Percentiles rank a stretch among this genome's conserved stretches.
phyloP scores from a whole-genome alignment of 2,329 filamentous ascomycete genomes.

The Aschersonia sp. region DNA sequence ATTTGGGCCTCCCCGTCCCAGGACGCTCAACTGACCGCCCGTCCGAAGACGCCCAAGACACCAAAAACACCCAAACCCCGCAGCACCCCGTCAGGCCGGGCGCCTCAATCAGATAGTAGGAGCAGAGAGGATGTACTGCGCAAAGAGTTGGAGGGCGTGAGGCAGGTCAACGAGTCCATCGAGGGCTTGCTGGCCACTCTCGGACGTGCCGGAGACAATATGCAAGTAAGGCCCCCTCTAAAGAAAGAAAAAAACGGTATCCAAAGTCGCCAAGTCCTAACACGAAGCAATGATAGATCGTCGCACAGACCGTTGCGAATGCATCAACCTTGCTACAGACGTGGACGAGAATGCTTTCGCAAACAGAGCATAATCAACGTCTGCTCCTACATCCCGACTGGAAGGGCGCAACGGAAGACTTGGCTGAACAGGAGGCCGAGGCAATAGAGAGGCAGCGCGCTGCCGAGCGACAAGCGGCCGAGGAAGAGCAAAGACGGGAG shows the following conservation, averaged over 20 bases:
- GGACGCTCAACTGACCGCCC: slow-evolving; percentile 14
- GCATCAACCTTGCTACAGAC: slow-evolving; percentile 84
- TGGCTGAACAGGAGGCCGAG: slow-evolving; percentile 77
- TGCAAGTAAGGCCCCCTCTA: slow-evolving; percentile 39
- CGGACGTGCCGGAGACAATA: slow-evolving; percentile 59
- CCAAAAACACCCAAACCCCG: slow-evolving; percentile 34
- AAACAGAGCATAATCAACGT: slow-evolving; percentile 94
- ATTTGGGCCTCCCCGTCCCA: slow-evolving; percentile 30
- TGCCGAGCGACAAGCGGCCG: slow-evolving; percentile 58
- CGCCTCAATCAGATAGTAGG: slow-evolving; percentile 27
- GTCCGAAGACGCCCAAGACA: slow-evolving; percentile 22
- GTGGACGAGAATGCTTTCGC: slow-evolving; percentile 89
- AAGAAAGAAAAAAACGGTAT: no score
- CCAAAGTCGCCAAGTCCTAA: no score
- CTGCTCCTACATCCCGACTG: slow-evolving; percentile 77
- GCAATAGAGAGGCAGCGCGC: slow-evolving; percentile 58
- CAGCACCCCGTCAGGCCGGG: slow-evolving; percentile 26
- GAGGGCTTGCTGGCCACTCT: slow-evolving; percentile 62
- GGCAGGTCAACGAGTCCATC: slow-evolving; percentile 76
- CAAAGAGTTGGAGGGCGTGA: slow-evolving; percentile 68
- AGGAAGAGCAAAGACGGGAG: slow-evolving; percentile 65
- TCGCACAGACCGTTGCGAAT: slow-evolving; percentile 71
- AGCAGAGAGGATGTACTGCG: slow-evolving; percentile 62
- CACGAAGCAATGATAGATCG: slow-evolving; percentile 39
- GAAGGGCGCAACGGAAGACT: slow-evolving; percentile 77